These are phyloP conservation scores for Vitis hybrid DNA, from an alignment of 177 flowering plant species.

Conservation along the genomic window DNA sequence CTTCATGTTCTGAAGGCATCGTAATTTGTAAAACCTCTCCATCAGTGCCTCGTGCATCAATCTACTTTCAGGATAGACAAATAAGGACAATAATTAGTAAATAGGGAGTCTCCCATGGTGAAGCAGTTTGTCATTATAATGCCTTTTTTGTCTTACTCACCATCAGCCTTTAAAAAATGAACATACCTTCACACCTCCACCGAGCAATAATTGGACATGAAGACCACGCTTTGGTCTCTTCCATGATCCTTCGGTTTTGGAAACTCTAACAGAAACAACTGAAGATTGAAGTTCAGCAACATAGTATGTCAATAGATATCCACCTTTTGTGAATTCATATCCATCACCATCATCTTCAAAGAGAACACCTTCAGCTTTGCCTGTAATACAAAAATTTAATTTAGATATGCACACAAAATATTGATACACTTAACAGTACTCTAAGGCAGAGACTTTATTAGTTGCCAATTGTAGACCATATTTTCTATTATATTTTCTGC, in stretches of 20 bases:
- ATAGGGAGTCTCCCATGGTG: too few relatives aligned
- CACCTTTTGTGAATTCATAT: slow-evolving; percentile 66
- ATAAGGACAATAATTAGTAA: neutral
- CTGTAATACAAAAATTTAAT: slow-evolving; percentile 30
- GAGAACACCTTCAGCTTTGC: slow-evolving; percentile 83
- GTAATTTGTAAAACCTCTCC: slow-evolving; percentile 67
- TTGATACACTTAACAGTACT: neutral
- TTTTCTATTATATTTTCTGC: too few relatives aligned
- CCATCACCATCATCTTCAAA: slow-evolving; percentile 99
- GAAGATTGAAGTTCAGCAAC: slow-evolving; percentile 68
- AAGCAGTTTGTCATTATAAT: neutral
- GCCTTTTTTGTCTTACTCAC: neutral
- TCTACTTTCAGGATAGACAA: slow-evolving; percentile 32
- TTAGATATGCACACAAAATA: too few relatives aligned
- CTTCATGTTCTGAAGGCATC: slow-evolving; percentile 69
- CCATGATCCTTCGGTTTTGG: slow-evolving; percentile 80
- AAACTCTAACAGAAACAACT: slow-evolving; percentile 61
- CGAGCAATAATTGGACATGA: slow-evolving; percentile 73
- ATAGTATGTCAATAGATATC: slow-evolving; percentile 74
- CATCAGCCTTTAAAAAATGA: neutral
- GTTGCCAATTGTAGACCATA: too few relatives aligned
- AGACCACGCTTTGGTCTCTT: slow-evolving; percentile 76
- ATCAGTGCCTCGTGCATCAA: slow-evolving; percentile 81
- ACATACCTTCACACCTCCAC: slow-evolving; percentile 76
- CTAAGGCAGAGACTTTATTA: too few relatives aligned